Conservation (phyloP, 2,329 filamentous ascomycete genomes). For the Fusarium ambrosium region DNA sequence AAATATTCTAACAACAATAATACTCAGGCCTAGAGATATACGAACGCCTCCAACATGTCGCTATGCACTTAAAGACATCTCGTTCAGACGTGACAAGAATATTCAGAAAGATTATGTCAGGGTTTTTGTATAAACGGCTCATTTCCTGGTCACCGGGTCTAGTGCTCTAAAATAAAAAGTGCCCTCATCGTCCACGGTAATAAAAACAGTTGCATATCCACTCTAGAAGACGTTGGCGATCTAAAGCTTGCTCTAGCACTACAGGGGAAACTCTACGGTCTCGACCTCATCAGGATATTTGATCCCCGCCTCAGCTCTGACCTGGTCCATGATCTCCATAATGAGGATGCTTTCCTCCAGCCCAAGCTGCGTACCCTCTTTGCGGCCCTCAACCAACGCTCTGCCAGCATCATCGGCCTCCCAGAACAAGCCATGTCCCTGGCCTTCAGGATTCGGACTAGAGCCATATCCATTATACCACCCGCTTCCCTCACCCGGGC, state of each 20-base stretch:
- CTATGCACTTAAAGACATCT: too few relatives aligned
- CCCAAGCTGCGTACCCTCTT: slow-evolving; percentile 78
- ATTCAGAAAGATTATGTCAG: too few relatives aligned
- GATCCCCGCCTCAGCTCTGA: slow-evolving; percentile 64
- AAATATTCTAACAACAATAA: background rate
- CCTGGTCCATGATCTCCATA: slow-evolving; percentile 77
- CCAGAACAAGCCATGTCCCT: slow-evolving; percentile 87
- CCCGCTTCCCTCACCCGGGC: slow-evolving; percentile 1
- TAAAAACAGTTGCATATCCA: too few relatives aligned
- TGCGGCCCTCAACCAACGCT: slow-evolving; percentile 79
- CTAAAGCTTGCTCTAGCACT: background rate
- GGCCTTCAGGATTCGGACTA: slow-evolving; percentile 55
- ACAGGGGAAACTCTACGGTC: background rate
- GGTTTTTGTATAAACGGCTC: too few relatives aligned
- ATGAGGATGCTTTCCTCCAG: slow-evolving; percentile 66
- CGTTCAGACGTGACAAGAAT: too few relatives aligned
- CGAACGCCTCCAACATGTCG: too few relatives aligned
- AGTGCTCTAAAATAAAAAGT: too few relatives aligned
- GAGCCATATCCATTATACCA: background rate
- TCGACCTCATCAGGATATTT: slow-evolving; percentile 59
- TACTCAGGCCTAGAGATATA: background rate
- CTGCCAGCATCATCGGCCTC: slow-evolving; percentile 83
- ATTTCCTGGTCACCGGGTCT: too few relatives aligned
- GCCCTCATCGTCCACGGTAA: too few relatives aligned
- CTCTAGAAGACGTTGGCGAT: background rate